Conservation (phyloP, 2,329 filamentous ascomycete genomes). For the Cladosporium phlei region DNA sequence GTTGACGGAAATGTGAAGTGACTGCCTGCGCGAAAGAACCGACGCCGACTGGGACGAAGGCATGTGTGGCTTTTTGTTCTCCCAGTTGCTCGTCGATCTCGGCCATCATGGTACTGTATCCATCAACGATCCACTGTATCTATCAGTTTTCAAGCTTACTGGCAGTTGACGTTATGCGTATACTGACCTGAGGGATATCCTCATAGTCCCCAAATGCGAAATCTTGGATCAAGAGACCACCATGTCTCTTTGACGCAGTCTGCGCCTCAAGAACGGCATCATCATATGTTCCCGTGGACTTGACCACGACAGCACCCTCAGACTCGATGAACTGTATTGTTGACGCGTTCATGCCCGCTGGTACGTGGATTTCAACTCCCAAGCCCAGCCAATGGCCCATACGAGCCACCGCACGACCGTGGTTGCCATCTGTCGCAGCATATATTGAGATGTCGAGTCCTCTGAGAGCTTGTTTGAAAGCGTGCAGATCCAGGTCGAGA, state of each 20-base stretch:
- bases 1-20: slow-evolving; percentile 56
- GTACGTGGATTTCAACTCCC: slow-evolving; percentile 56
- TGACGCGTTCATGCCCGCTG: slow-evolving; percentile 48
- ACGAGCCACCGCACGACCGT: slow-evolving; percentile 64
- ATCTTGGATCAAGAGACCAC: slow-evolving; percentile 60
- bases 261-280: slow-evolving; percentile 49
- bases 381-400: slow-evolving; percentile 59
- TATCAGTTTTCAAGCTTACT: background rate
- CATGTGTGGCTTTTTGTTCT: slow-evolving; percentile 40
- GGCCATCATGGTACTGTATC: slow-evolving; percentile 65
- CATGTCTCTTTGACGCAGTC: slow-evolving; percentile 37
- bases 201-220: slow-evolving; percentile 61
- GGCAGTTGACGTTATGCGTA: rapidly evolving
- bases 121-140: slow-evolving; percentile 38
- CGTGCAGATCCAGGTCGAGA: slow-evolving; percentile 38
- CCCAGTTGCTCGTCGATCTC: slow-evolving; percentile 60
- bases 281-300: slow-evolving; percentile 57
- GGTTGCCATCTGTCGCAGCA: slow-evolving; percentile 68
- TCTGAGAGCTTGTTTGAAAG: slow-evolving; percentile 31
- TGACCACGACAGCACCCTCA: slow-evolving; percentile 59
- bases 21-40: slow-evolving; percentile 68
- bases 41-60: slow-evolving; percentile 63
- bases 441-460: slow-evolving; percentile 42
- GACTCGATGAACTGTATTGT: slow-evolving; percentile 52
- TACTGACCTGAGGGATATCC: slow-evolving; percentile 52